These are phyloP conservation scores for Carex sylvatica DNA, from an alignment of 202 grass and related monocot genomes.

Conservation along the genomic window DNA sequence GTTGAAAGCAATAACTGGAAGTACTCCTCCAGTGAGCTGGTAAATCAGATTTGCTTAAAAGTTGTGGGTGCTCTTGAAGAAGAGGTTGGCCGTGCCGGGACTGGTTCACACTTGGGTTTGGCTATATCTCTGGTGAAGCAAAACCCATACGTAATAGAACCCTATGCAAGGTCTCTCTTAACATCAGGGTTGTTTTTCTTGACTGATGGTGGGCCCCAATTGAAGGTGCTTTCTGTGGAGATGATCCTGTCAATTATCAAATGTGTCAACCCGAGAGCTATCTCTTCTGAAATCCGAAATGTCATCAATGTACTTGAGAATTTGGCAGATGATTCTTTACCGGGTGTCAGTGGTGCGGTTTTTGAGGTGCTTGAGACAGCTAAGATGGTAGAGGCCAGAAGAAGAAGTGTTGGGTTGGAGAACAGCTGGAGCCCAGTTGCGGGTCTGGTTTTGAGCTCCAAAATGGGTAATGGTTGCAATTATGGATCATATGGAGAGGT, in stretches of 20 bases:
- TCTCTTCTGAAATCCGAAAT: constrained; percentile 61
- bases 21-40: constrained; percentile 47
- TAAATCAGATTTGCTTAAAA: constrained; percentile 63
- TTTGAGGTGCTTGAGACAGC: constrained; percentile 41
- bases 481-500: constrained; percentile 28
- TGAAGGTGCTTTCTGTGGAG: constrained; percentile 49
- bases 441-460: constrained; percentile 19
- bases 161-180: constrained; percentile 64
- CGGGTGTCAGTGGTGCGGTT: constrained; percentile 37
- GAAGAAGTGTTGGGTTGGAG: constrained; percentile 18
- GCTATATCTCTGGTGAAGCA: constrained; percentile 44
- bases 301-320: constrained; percentile 46
- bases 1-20: constrained; percentile 57
- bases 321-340: constrained; percentile 17
- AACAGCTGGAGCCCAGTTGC: constrained; percentile 30
- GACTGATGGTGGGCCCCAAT: constrained; percentile 24
- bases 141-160: constrained; percentile 51
- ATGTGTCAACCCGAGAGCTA: constrained; percentile 42
- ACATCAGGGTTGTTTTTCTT: constrained; percentile 59
- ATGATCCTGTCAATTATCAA: constrained; percentile 61
- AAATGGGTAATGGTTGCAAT: constrained; percentile 24
- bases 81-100: constrained; percentile 36
- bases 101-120: constrained; percentile 46
- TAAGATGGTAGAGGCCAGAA: constrained; percentile 29
- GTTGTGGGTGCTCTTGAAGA: constrained; percentile 51